phyloP scores from a whole-genome alignment of 2,329 filamentous ascomycete species.

The Lasiodiplodia theobromae region DNA sequence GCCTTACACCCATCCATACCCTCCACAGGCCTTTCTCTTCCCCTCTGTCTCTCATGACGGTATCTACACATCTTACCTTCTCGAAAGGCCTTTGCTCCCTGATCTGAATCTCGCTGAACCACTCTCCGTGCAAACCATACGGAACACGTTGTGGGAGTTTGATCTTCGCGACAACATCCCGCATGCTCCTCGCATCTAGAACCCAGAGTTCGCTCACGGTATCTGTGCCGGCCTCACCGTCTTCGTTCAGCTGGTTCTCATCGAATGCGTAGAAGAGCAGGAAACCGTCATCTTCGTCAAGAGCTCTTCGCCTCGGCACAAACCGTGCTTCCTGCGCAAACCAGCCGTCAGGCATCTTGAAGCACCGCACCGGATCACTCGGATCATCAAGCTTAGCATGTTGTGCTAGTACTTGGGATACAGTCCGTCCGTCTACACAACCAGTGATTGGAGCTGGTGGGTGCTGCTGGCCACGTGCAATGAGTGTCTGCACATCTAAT shows the following conservation, averaged over 20 bases:
- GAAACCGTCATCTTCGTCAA: constrained; percentile 70
- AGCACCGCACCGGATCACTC: constrained; percentile 66
- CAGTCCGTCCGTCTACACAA: constrained; percentile 65
- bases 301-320: constrained; percentile 55
- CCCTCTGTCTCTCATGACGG: constrained; percentile 34
- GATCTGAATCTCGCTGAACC: constrained; percentile 65
- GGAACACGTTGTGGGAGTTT: constrained; percentile 71
- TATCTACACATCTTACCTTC: constrained; percentile 38
- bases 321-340: constrained; percentile 74
- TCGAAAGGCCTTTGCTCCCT: constrained; percentile 54
- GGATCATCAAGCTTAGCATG: constrained; percentile 34
- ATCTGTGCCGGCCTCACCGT: constrained; percentile 52
- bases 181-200: constrained; percentile 70
- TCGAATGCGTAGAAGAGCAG: constrained; percentile 75
- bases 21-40: constrained; percentile 29
- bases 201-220: constrained; percentile 70
- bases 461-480: constrained; percentile 58
- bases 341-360: constrained; percentile 66
- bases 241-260: constrained; percentile 66
- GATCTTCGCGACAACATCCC: constrained; percentile 64
- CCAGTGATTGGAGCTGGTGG: constrained; percentile 62
- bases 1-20: constrained; percentile 41
- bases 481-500: constrained; percentile 62
- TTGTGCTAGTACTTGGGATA: constrained; percentile 60
- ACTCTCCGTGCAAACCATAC: constrained; percentile 71